Conservation (phyloP, 768 basidiomycete genomes). For the Russula emetica region DNA sequence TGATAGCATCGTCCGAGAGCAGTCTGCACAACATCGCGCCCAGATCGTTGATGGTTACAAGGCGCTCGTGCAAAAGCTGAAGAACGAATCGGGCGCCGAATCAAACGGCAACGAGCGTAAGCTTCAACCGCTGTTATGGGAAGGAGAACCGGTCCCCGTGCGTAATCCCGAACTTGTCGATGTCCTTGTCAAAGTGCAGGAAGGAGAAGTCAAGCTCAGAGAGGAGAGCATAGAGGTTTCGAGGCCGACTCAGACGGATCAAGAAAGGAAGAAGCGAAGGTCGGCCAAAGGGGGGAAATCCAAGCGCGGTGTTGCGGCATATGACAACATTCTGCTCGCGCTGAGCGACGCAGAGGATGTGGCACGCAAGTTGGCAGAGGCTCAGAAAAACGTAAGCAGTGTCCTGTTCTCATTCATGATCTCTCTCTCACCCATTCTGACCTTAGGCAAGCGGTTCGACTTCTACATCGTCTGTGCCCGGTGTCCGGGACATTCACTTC, state of each 20-base stretch:
- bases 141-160: conserved; percentile 76
- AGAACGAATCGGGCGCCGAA: conserved; percentile 39
- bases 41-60: conserved; percentile 64
- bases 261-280: conserved; percentile 38
- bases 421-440: conserved; percentile 15
- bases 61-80: conserved; percentile 48
- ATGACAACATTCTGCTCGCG: conserved; percentile 78
- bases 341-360: conserved; percentile 89
- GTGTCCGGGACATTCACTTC: conserved; percentile 71
- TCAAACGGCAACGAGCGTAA: conserved; percentile 43
- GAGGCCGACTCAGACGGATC: conserved; percentile 32
- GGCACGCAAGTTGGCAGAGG: conserved; percentile 71
- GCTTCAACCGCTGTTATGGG: conserved; percentile 67
- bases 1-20: conserved; percentile 63
- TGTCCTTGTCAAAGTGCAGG: conserved; percentile 77
- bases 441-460: conserved; percentile 43
- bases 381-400: conserved; percentile 71
- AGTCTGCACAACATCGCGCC: conserved; percentile 53
- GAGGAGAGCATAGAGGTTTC: conserved; percentile 33
- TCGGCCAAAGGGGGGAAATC: conserved; percentile 42
- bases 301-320: conserved; percentile 78
- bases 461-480: conserved; percentile 38
- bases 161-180: conserved; percentile 90
- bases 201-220: conserved; percentile 60
- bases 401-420: neutral